Percentiles rank a stretch among this genome's conserved stretches.
Evolutionary conservation across 331 rosid species (phyloP).

Genomic region (Acacia concinna): DNA sequence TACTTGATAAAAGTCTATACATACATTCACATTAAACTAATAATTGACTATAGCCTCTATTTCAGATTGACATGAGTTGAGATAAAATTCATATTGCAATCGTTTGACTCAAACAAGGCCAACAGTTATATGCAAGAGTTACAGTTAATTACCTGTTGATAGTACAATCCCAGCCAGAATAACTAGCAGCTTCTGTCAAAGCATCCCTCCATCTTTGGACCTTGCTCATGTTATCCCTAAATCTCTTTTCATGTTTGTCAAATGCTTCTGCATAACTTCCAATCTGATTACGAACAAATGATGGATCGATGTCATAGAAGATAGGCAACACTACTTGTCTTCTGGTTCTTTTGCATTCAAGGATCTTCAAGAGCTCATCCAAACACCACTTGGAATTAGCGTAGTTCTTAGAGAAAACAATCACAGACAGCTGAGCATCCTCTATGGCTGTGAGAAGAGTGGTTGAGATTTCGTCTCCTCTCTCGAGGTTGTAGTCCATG

Average conservation of each 20-base stretch:
- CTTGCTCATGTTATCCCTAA: not conserved
- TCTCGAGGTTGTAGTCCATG: slow-evolving; percentile 22
- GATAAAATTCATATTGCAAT: not conserved
- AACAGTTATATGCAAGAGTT: not conserved
- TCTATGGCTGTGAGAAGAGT: slow-evolving; percentile 26
- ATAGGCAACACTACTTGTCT: slow-evolving; percentile 26
- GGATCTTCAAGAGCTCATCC: slow-evolving; percentile 31
- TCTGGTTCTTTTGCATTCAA: slow-evolving; percentile 8
- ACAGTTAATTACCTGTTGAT: slow-evolving; percentile 14
- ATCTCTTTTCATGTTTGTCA: slow-evolving; percentile 17
- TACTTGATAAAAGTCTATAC: too few relatives aligned
- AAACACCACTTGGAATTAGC: slow-evolving; percentile 32
- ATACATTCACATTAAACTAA: not conserved
- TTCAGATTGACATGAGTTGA: too few relatives aligned
- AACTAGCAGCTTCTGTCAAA: slow-evolving; percentile 28
- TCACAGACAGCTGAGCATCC: slow-evolving; percentile 27
- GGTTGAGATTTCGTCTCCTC: slow-evolving; percentile 31
- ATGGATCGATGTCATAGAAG: slow-evolving; percentile 33
- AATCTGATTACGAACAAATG: slow-evolving; percentile 12
- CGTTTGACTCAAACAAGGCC: not conserved
- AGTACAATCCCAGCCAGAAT: slow-evolving; percentile 34
- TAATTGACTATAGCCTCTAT: not conserved
- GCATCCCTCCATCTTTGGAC: slow-evolving; percentile 30
- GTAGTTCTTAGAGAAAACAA: slow-evolving; percentile 28
- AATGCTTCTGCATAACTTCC: slow-evolving; percentile 30